These are phyloP conservation scores for Solanum hybrid DNA, from an alignment of 305 asterid genomes.

Conservation along the genomic window DNA sequence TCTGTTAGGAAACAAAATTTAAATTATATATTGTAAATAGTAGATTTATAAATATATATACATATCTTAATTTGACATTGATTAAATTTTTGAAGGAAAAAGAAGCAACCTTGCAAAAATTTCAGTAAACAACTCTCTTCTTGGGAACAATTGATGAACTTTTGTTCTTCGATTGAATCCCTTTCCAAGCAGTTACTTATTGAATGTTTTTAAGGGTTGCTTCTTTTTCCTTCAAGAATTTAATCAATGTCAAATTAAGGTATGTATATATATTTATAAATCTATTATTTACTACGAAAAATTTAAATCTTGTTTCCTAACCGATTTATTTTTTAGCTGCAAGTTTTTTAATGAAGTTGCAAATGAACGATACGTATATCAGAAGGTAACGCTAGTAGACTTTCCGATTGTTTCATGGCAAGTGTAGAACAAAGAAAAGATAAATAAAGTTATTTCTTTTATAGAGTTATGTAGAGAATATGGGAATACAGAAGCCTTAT, in stretches of 20 bases:
- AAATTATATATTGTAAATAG: not conserved
- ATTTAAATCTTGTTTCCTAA: not conserved
- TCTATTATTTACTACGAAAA: not conserved
- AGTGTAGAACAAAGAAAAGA: not conserved
- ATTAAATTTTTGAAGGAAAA: not conserved
- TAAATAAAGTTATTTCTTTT: not conserved
- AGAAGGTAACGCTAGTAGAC: not conserved
- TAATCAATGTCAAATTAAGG: not conserved
- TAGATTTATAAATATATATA: not conserved
- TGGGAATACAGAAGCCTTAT: not conserved
- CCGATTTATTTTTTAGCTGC: conserved; percentile 1
- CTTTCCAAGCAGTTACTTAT: not conserved
- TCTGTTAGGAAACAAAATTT: not conserved
- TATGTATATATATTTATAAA: not conserved
- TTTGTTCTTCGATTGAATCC: not conserved
- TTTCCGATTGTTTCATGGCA: not conserved
- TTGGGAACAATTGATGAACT: not conserved
- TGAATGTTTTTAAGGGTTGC: not conserved
- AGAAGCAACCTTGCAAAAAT: not conserved
- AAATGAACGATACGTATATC: not conserved
- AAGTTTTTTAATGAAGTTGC: not conserved
- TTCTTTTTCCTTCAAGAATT: not conserved
- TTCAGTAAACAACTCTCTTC: not conserved
- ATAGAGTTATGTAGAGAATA: not conserved
- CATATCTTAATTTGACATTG: not conserved